Evolutionary conservation across 164 flowering plant species (phyloP), one percentile per base, ranked within the genome.

Genomic region (Vitis labrusca): DNA sequence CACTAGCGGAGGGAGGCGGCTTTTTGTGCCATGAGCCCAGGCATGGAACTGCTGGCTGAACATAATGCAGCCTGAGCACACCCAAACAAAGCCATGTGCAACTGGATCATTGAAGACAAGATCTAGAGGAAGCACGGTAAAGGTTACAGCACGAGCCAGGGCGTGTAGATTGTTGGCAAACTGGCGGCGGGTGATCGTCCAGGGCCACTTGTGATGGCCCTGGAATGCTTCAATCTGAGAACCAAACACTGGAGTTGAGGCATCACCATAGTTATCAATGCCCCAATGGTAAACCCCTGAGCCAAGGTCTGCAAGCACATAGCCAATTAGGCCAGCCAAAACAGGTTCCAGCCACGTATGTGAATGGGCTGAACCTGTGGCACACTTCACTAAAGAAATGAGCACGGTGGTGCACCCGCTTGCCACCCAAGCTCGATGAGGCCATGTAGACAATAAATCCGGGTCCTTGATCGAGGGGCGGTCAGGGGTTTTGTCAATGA

Each of bases 11-110:
- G 95, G 95, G 0, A 94, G 77, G 60, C 78, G 80, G 84, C 92
- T 88, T 78, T 85, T 88, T 7, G 89, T 88, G 8, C 86, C 73
- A 59, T 91, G 99, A 5, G 99, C 90, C 99, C 99, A 94, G 2
- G 99, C 90, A 65, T 94, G 99, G 54, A 92, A 94, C 72, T 91
- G 99, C 55, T 89, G 99, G 85, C 97, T 87, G 29, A 91, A 92
- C 95, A 94, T 89, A 58, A 91, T 85, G 80, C 92, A 91, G 6
- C 93, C 91, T 0, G 90, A 67, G 68, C 79, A 91, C 16, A 76
- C 68, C 5, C 73, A 84, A 3, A 84, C 85, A 59, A 94, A 94
- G 9, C 83, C 90, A 11, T 74, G 82, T 9, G 81, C 4, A 0
- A 57, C 65, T 4, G 90, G 80, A 44, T 89, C 83, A 23, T 75